phyloP scores from a whole-genome alignment of 1,284 basidiomycete genomes.

The Naganishia sp. region DNA sequence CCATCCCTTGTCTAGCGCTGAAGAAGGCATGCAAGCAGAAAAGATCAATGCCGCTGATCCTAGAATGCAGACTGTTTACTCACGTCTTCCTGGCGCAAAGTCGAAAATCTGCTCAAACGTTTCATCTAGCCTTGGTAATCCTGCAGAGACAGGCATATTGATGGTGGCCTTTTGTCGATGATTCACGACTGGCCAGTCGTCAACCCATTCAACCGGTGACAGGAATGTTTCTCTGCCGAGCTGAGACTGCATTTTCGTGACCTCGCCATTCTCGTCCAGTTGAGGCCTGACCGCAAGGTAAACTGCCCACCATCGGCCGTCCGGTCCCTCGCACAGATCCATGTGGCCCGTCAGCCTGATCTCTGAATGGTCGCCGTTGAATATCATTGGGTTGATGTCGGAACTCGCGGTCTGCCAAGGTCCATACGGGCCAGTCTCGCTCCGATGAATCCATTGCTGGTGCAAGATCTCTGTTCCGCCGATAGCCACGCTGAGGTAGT shows the following conservation, averaged over 20 bases:
- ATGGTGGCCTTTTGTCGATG: slow-evolving; percentile 27
- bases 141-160: slow-evolving; percentile 8
- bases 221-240: slow-evolving; percentile 40
- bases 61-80: neutral
- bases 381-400: slow-evolving; percentile 38
- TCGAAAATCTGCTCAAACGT: slow-evolving; percentile 29
- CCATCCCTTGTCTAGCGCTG: slow-evolving; percentile 28
- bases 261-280: slow-evolving; percentile 1
- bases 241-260: slow-evolving; percentile 16
- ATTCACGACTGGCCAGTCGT: slow-evolving; percentile 40
- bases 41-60: neutral
- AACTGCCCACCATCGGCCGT: slow-evolving; percentile 39
- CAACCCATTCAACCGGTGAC: slow-evolving; percentile 36
- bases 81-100: slow-evolving; percentile 29
- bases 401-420: slow-evolving; percentile 31
- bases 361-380: slow-evolving; percentile 35
- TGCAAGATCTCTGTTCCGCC: slow-evolving; percentile 29
- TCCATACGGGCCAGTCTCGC: slow-evolving; percentile 10
- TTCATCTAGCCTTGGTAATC: slow-evolving; percentile 23
- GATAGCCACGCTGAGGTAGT: slow-evolving; percentile 25
- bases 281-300: slow-evolving; percentile 37
- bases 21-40: slow-evolving; percentile 12
- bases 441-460: slow-evolving; percentile 29
- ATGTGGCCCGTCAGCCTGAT: slow-evolving; percentile 40
- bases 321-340: slow-evolving; percentile 37